Conservation (phyloP, 2,329 filamentous ascomycete species). For the Fusarium burgessii region DNA sequence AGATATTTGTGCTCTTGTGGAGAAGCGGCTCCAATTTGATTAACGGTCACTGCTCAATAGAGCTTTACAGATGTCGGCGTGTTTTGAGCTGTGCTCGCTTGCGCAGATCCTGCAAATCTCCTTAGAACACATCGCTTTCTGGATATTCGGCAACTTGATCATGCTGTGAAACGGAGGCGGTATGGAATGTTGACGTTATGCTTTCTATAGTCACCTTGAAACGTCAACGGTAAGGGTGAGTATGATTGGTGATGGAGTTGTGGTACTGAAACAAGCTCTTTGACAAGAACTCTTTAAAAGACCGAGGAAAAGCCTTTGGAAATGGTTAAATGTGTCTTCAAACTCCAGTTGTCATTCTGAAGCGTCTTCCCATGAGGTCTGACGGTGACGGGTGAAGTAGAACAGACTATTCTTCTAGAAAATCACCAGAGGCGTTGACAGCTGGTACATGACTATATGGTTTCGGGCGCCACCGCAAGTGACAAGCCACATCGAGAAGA, state of each 20-base stretch:
- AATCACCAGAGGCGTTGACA: not conserved
- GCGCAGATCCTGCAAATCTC: not conserved
- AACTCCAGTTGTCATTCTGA: not conserved
- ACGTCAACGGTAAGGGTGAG: slow-evolving; percentile 3
- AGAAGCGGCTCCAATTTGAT: not conserved
- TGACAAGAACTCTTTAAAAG: not conserved
- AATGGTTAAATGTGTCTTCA: not conserved
- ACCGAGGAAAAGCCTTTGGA: not conserved
- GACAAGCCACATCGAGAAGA: not conserved
- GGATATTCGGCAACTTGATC: not conserved
- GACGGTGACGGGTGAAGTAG: not conserved
- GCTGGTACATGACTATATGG: not conserved
- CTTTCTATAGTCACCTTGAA: not conserved
- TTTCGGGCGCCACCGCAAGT: not conserved
- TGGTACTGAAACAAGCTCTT: not conserved
- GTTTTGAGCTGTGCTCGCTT: not conserved
- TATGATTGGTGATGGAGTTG: not conserved
- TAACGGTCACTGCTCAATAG: not conserved
- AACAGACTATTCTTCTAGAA: too few species aligned
- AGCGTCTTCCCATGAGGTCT: not conserved
- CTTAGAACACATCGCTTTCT: not conserved
- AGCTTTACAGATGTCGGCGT: slow-evolving; percentile 2
- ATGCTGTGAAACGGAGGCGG: not conserved
- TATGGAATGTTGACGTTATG: not conserved
- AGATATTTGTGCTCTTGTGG: not conserved